Conservation (phyloP, 1,284 basidiomycete species). For the Cystobasidium sp. region DNA sequence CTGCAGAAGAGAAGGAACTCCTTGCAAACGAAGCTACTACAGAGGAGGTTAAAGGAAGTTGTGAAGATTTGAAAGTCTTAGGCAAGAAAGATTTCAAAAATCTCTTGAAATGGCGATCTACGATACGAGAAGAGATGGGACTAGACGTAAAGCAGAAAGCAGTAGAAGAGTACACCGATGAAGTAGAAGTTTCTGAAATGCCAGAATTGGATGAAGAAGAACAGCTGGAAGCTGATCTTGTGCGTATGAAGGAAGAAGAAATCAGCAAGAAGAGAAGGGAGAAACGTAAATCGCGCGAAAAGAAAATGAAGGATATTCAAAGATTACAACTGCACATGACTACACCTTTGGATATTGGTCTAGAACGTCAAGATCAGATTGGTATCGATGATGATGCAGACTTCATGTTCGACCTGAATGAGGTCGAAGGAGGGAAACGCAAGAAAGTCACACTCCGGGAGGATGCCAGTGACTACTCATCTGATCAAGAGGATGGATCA, state of each 20-base stretch:
- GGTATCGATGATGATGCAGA: constrained; percentile 64
- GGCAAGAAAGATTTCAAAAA: constrained; percentile 97
- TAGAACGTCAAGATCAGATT: constrained; percentile 67
- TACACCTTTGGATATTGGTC: constrained; percentile 90
- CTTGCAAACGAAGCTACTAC: constrained; percentile 73
- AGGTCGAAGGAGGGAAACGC: constrained; percentile 64
- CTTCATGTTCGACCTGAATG: constrained; percentile 82
- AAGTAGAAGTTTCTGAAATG: constrained; percentile 65
- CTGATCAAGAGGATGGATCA: constrained; percentile 59
- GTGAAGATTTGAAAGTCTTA: constrained; percentile 91
- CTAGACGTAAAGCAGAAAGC: constrained; percentile 69
- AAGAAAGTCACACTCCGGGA: constrained; percentile 61
- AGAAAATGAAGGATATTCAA: constrained; percentile 83
- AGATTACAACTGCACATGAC: constrained; percentile 98
- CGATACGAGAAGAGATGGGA: constrained; percentile 83
- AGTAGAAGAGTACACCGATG: constrained; percentile 73
- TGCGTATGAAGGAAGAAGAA: constrained; percentile 65
- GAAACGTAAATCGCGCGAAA: constrained; percentile 84
- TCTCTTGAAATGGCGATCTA: constrained; percentile 86
- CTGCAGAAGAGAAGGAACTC: constrained; percentile 84
- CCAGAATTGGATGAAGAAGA: constrained; percentile 83
- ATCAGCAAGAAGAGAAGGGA: constrained; percentile 77
- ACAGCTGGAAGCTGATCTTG: constrained; percentile 79
- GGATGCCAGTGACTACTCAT: constrained; percentile 62
- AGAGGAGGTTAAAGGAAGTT: constrained; percentile 77